Percentiles rank a stretch among this genome's conserved stretches.
These are phyloP conservation scores for Plasmodium vinckei DNA, from an alignment of 169 alveolate species.

Conservation along the genomic window DNA sequence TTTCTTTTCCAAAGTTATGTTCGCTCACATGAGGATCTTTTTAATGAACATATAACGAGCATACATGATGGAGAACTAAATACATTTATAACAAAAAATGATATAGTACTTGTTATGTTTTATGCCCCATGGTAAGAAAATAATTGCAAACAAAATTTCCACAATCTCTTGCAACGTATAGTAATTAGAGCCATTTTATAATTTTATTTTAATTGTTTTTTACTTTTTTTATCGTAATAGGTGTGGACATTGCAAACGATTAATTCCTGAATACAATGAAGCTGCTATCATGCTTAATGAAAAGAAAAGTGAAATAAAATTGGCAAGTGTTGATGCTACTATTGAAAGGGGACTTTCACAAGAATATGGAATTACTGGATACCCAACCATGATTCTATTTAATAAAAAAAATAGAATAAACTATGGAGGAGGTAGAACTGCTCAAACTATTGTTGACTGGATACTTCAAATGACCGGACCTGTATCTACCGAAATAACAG, in stretches of 20 bases:
- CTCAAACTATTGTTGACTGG: constrained; percentile 82
- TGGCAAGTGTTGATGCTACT: constrained; percentile 94
- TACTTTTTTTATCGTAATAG: constrained; percentile 16
- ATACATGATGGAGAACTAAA: constrained; percentile 58
- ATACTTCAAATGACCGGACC: constrained; percentile 80
- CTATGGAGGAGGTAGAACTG: constrained; percentile 84
- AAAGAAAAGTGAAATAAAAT: constrained; percentile 83
- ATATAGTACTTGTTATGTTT: constrained; percentile 59
- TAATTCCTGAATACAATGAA: constrained; percentile 95
- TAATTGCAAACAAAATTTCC: background rate
- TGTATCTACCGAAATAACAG: constrained; percentile 76
- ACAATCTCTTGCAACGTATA: no score
- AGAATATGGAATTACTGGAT: constrained; percentile 91
- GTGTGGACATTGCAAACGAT: constrained; percentile 93
- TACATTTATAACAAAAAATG: constrained; percentile 50
- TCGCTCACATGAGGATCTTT: constrained; percentile 48
- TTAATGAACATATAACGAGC: constrained; percentile 33
- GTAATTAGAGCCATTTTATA: no score
- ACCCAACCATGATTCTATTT: constrained; percentile 94
- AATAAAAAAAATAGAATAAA: constrained; percentile 80
- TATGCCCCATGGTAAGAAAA: constrained; percentile 65
- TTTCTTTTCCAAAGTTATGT: constrained; percentile 25
- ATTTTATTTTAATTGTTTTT: background rate
- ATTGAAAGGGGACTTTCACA: constrained; percentile 84
- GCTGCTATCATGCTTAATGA: constrained; percentile 90